phyloP scores from a whole-genome alignment of 2,329 filamentous ascomycete species.

The Aspergillus sclerotialis region DNA sequence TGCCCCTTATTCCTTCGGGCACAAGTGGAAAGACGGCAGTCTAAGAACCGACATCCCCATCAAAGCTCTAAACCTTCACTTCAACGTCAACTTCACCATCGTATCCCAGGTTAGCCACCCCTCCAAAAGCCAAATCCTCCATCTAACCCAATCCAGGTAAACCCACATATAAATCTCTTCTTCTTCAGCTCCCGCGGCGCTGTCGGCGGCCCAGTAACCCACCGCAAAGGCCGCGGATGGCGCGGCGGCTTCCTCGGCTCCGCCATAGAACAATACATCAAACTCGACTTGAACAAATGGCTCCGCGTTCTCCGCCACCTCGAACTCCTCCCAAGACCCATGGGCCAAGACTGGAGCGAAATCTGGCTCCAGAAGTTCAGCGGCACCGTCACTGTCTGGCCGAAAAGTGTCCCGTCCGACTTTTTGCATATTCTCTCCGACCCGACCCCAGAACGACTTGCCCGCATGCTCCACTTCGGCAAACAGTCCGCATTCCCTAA shows the following conservation, averaged over 20 bases:
- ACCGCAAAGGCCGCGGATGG: conserved; percentile 90
- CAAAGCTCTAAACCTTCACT: conserved; percentile 88
- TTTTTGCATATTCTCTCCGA: conserved; percentile 83
- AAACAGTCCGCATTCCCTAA: conserved; percentile 87
- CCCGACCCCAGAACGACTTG: conserved; percentile 66
- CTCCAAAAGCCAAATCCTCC: conserved; percentile 20
- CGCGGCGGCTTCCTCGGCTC: conserved; percentile 90
- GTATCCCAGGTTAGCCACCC: conserved; percentile 49
- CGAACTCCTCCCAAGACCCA: conserved; percentile 78
- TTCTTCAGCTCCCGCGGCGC: conserved; percentile 94
- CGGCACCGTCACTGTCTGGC: conserved; percentile 95
- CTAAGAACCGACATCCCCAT: conserved; percentile 92
- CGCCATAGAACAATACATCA: conserved; percentile 88
- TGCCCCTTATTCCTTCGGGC: conserved; percentile 87
- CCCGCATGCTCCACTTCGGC: conserved; percentile 83
- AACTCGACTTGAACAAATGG: conserved; percentile 96
- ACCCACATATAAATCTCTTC: conserved; percentile 97
- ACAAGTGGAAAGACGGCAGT: conserved; percentile 98
- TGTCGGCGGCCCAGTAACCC: conserved; percentile 87
- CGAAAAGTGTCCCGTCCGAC: conserved; percentile 69
- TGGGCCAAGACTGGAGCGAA: conserved; percentile 95
- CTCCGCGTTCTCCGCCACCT: conserved; percentile 88
- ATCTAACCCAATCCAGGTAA: conserved; percentile 59
- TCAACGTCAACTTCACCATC: conserved; percentile 97
- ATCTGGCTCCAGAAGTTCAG: conserved; percentile 94